Percentiles rank a stretch among this genome's conserved stretches.
Conservation (phyloP, 1,284 basidiomycete species). For the Boletus holoroseus region DNA sequence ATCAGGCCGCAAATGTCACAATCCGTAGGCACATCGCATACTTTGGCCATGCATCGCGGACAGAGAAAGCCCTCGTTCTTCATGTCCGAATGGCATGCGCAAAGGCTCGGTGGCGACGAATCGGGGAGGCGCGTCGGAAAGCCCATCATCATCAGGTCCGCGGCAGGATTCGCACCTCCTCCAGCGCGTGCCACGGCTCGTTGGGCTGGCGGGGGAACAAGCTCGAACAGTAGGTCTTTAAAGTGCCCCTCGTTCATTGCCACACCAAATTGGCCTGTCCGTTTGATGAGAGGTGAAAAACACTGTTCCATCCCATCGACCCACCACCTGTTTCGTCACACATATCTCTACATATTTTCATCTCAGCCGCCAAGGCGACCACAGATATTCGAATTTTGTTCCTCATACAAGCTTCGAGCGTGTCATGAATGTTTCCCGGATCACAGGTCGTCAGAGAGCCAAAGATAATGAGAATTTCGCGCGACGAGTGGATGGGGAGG, state of each 20-base stretch:
- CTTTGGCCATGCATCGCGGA: slow-evolving; percentile 85
- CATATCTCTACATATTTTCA: slow-evolving; percentile 93
- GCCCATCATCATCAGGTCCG: slow-evolving; percentile 98
- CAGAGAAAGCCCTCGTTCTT: slow-evolving; percentile 91
- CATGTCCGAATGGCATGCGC: slow-evolving; percentile 89
- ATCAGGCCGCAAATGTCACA: slow-evolving; percentile 96
- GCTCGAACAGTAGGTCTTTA: slow-evolving; percentile 90
- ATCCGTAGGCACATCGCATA: slow-evolving; percentile 98
- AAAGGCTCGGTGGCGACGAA: slow-evolving; percentile 76
- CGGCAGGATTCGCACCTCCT: slow-evolving; percentile 55
- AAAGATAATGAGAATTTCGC: slow-evolving; percentile 91
- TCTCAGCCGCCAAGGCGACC: slow-evolving; percentile 90
- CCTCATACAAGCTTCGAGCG: slow-evolving; percentile 74
- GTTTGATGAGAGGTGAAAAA: slow-evolving; percentile 12
- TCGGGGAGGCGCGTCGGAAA: slow-evolving; percentile 91
- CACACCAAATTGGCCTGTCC: slow-evolving; percentile 82
- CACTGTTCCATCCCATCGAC: slow-evolving; percentile 21
- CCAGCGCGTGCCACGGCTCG: slow-evolving; percentile 52
- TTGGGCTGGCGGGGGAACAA: slow-evolving; percentile 92
- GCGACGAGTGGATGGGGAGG: slow-evolving; percentile 89
- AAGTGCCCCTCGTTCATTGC: slow-evolving; percentile 97
- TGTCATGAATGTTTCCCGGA: slow-evolving; percentile 94
- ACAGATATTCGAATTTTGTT: slow-evolving; percentile 88
- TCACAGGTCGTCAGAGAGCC: slow-evolving; percentile 96
- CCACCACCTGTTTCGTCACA: slow-evolving; percentile 83